Percentiles rank a stretch among this genome's conserved stretches.
Evolutionary conservation across 1,284 basidiomycete genomes (phyloP).

Genomic region (Austroboletus novae-zelandiae): DNA sequence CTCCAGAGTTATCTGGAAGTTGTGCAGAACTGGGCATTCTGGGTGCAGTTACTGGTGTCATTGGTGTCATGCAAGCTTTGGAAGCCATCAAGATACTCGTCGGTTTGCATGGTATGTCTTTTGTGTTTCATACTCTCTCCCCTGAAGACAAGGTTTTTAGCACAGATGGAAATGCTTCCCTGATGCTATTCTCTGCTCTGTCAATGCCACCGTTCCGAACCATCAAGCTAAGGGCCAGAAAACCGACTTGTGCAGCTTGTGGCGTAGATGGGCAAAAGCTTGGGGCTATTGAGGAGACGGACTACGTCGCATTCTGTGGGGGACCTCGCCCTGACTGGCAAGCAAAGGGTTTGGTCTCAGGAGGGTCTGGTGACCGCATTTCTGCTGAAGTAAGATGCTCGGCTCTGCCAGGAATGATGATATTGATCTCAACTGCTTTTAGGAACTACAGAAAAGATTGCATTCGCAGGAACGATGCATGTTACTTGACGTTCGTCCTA

Average conservation of each 20-base stretch:
- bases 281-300: slow-evolving; percentile 51
- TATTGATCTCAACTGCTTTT: neutral
- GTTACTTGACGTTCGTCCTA: slow-evolving; percentile 83
- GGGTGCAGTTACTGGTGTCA: slow-evolving; percentile 86
- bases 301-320: slow-evolving; percentile 81
- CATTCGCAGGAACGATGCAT: slow-evolving; percentile 34
- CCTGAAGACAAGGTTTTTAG: slow-evolving; percentile 5
- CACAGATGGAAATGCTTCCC: slow-evolving; percentile 55
- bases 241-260: slow-evolving; percentile 63
- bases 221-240: slow-evolving; percentile 74
- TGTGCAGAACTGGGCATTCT: slow-evolving; percentile 93
- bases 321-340: slow-evolving; percentile 65
- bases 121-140: neutral
- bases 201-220: slow-evolving; percentile 72
- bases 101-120: slow-evolving; percentile 63
- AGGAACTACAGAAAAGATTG: slow-evolving; percentile 40
- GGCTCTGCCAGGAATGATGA: neutral
- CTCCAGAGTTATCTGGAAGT: slow-evolving; percentile 60
- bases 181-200: slow-evolving; percentile 76
- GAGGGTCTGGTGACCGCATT: slow-evolving; percentile 44
- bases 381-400: slow-evolving; percentile 43
- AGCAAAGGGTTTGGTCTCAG: slow-evolving; percentile 43
- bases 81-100: slow-evolving; percentile 85
- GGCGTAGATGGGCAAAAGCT: slow-evolving; percentile 44
- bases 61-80: slow-evolving; percentile 89